Conservation (phyloP, 129 eudicot species). For the Rutidosis leptorrhynchoides region DNA sequence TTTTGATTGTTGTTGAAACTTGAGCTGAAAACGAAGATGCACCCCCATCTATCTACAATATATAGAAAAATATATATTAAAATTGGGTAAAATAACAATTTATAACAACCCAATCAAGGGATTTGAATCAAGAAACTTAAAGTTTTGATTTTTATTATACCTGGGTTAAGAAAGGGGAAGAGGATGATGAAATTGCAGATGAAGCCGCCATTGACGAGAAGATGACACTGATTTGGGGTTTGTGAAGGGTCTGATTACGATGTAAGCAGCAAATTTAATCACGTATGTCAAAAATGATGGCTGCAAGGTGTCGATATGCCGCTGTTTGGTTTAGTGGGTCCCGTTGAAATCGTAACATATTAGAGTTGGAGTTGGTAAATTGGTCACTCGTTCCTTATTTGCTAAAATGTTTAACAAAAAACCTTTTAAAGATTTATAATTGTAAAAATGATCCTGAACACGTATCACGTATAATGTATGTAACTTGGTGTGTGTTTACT, state of each 20-base stretch:
- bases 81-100: not conserved
- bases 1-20: slow-evolving; percentile 21
- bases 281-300: not conserved
- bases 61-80: not conserved
- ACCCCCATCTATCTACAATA: slow-evolving; percentile 61
- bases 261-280: not conserved
- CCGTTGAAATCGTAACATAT: not conserved
- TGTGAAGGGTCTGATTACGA: not conserved
- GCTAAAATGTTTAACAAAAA: too few relatives aligned
- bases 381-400: too few relatives aligned
- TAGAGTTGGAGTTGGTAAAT: too few relatives aligned
- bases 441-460: too few relatives aligned
- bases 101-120: not conserved
- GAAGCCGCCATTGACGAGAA: slow-evolving; percentile 55
- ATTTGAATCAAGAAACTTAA: slow-evolving; percentile 5
- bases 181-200: slow-evolving; percentile 45
- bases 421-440: too few relatives aligned
- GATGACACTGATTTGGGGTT: not conserved
- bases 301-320: not conserved
- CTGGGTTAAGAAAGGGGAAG: slow-evolving; percentile 48
- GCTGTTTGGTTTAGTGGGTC: not conserved
- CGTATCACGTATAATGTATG: too few relatives aligned
- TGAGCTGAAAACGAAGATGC: slow-evolving; percentile 53
- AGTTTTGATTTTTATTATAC: slow-evolving; percentile 23
- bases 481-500: too few relatives aligned